Base-by-base conservation (phyloP, 2,329 filamentous ascomycete genomes). In the Arthrinium puccinioides region DNA sequence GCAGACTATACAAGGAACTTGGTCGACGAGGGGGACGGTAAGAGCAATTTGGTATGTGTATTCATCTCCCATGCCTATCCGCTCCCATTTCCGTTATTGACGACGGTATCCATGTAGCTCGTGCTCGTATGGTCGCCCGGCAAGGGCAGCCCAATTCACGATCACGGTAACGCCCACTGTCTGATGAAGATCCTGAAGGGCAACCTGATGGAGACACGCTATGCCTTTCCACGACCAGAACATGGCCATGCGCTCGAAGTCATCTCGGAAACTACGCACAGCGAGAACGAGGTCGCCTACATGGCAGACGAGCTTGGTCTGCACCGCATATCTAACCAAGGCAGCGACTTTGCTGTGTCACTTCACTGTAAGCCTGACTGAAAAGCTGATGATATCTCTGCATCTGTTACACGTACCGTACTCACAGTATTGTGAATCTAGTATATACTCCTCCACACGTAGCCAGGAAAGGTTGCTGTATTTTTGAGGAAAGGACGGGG, bases 1-100 rank as follows among this genome's bases (percentile, higher is more conserved):
- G 70, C 80, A 50, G 74, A 75, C 2, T 96, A 95, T 59, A 95
- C 89, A 9, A 69, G 89, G 38, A 95, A 95, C 55, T 73, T 95
- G 4, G 87, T 96, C 29, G 87, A 94, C 53, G 83, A 88, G 55
- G 87, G 87, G 3, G 95, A 95, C 50, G 87, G 79, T 9, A 70
- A 72, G 47, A 68, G 66, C 52, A 74, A 73, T 48, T 48, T 73
- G 46, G 69, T 72, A 57, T 45, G 65, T 21, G n/a, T 11, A n/a
- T n/a, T n/a, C 24, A 9, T 26, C 23, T 10, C 28, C 9, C 9
- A 9, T 9, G 15, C 9, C 9, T 11, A 9, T 31, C 15, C 9
- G 9, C 15, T 9, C 9, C 13, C n/a, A 27, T 34, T 32, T 25
- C 23, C 23, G 23, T 13, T 8, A 42, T 41, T 48, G 54, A 37